These are phyloP conservation scores for Dendrobium nobile DNA, from an alignment of 106 monocot species.

Conservation along the genomic window DNA sequence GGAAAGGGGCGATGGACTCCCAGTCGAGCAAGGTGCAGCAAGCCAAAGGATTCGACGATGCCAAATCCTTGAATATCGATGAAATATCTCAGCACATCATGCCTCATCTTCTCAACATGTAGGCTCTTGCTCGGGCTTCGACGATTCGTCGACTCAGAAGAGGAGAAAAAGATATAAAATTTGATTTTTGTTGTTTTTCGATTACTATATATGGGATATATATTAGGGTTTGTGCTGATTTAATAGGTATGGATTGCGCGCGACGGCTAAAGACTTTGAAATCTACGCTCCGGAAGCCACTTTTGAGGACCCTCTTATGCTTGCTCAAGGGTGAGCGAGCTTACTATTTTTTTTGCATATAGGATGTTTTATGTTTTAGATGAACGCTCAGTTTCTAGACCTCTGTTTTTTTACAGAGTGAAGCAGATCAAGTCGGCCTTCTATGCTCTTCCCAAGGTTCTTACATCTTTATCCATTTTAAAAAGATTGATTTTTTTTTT, in stretches of 20 bases:
- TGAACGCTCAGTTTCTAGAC: background rate
- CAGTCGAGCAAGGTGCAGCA: background rate
- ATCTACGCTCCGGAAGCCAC: slow-evolving; percentile 16
- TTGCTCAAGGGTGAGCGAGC: slow-evolving; percentile 13
- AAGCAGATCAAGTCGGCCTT: slow-evolving; percentile 24
- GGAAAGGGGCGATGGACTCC: slow-evolving; percentile 5
- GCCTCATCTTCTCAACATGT: slow-evolving; percentile 17
- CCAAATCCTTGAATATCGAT: background rate
- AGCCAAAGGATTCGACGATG: background rate
- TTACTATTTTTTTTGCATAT: background rate
- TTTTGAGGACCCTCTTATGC: slow-evolving; percentile 23
- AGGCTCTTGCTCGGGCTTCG: background rate
- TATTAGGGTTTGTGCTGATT: background rate
- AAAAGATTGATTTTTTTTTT: no score
- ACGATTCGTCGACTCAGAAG: background rate
- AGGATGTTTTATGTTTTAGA: background rate
- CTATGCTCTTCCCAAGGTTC: slow-evolving; percentile 14
- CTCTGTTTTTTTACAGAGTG: slow-evolving; percentile 10
- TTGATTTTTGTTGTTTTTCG: background rate
- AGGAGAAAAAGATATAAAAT: background rate
- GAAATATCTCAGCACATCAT: slow-evolving; percentile 5
- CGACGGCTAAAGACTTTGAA: slow-evolving; percentile 17
- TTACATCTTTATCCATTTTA: background rate
- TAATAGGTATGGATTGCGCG: slow-evolving; percentile 7
- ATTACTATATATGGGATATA: no score